Evolutionary conservation across 768 basidiomycete species (phyloP).

Genomic region (Lactifluus hygrophoroides): DNA sequence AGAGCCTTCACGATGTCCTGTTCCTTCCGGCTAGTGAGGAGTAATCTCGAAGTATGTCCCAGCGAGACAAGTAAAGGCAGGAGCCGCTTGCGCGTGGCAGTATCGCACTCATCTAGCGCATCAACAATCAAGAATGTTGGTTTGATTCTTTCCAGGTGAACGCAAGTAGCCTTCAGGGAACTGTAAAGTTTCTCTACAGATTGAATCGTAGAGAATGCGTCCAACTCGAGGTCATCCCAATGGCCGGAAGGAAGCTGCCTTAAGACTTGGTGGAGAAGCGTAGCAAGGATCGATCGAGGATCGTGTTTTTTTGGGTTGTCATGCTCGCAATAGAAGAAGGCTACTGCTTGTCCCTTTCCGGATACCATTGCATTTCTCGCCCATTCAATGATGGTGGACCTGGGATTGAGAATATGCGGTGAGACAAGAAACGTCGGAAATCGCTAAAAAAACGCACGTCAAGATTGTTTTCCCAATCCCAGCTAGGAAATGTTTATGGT

Average conservation of each 20-base stretch:
- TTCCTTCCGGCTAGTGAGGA: conserved; percentile 5
- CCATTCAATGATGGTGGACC: conserved; percentile 1
- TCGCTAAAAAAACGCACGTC: neutral
- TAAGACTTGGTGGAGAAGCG: conserved; percentile 3
- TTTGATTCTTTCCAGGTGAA: neutral
- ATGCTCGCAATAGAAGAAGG: conserved; percentile 6
- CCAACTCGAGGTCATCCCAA: neutral
- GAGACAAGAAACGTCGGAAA: neutral
- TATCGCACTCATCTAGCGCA: conserved; percentile 5
- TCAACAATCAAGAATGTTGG: neutral
- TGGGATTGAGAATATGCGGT: neutral
- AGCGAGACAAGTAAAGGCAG: neutral
- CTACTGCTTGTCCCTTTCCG: neutral
- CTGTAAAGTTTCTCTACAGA: neutral
- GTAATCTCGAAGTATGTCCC: neutral
- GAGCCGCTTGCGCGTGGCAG: neutral
- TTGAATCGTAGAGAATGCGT: neutral
- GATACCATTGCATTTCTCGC: neutral
- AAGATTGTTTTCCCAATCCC: conserved; percentile 7
- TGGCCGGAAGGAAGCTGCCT: neutral
- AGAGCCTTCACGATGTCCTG: neutral
- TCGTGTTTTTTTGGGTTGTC: conserved; percentile 4
- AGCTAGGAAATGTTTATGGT: neutral
- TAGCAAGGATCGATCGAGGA: neutral
- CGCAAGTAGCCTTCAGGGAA: neutral